Base-by-base conservation (phyloP, 2,329 filamentous ascomycete species). In the Pseudopyrenochaeta lycopersici region DNA sequence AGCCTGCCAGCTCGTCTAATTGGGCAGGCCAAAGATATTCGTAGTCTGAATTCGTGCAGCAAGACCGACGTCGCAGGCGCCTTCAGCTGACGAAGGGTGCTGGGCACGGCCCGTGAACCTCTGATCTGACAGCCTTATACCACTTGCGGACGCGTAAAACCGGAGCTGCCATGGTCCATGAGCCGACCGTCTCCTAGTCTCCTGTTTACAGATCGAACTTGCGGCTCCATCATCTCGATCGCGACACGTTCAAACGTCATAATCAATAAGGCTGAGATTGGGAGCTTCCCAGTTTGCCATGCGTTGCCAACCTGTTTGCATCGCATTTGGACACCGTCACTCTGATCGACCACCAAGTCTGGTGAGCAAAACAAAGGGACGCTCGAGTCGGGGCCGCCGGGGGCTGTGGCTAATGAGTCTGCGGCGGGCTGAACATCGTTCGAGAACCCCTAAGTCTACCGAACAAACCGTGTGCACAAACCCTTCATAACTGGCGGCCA, bases 351-450 rank as follows among this genome's bases (percentile, higher is more conserved):
- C 23, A 27, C 44, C 39, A 11, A 15, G 23, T 36, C 36, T 46
- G 45, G 36, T 20, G 30, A 23, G 18, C 21, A 54, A 63, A 56
- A 56, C 45, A 41, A 56, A 54, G 43, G 33, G 23, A 54, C 56
- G 53, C 54, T 54, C 55, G 55, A 63, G 60, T 69, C 64, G 66
- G 70, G 14, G 62, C 51, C 55, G 51, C 66, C 66, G 66, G 62
- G 60, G 60, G 54, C 56, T 53, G 63, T 71, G 59, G 58, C 63
- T 51, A 63, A 56, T 50, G 47, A 47, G 49, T 42, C 33, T 41
- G 56, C 41, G 64, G 65, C 62, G 59, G 58, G 71, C 72, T 73
- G 69, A 71, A 66, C 56, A 53, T 47, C 52, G 62, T 64, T 73
- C 70, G 64, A 71, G 68, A 74, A 72, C 58, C 59, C 51, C 23